Evolutionary conservation across 495 filamentous ascomycete species (phyloP).

Genomic region (Sordaria brevicollis): DNA sequence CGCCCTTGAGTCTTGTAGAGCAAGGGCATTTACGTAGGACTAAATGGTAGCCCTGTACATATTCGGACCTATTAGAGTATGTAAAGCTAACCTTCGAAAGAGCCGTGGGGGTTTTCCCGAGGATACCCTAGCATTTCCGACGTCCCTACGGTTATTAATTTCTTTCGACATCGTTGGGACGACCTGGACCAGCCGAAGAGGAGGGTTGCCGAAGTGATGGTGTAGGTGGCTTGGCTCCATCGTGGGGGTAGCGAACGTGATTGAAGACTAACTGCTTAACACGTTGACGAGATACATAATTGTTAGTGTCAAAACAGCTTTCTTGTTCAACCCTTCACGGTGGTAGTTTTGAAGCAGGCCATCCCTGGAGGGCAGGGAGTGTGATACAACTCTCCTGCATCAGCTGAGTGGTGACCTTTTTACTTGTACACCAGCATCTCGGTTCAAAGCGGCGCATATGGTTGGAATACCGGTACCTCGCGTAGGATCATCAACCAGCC

Average conservation of each 20-base stretch:
- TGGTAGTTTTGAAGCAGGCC: not conserved
- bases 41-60: not conserved
- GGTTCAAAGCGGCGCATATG: not conserved
- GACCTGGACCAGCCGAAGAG: not conserved
- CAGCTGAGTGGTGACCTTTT: not conserved
- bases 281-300: not conserved
- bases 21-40: not conserved
- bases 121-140: not conserved
- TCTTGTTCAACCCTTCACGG: not conserved
- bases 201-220: not conserved
- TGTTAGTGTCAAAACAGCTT: not conserved
- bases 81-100: not conserved
- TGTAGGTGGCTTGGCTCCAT: not conserved
- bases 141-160: not conserved
- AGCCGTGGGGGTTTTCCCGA: not conserved
- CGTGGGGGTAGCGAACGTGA: not conserved
- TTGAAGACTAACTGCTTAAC: not conserved
- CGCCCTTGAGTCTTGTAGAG: not conserved
- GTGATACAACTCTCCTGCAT: not conserved
- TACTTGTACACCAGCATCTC: not conserved
- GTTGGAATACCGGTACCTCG: not conserved
- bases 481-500: not conserved
- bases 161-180: not conserved
- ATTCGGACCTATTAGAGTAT: not conserved
- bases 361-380: not conserved